Evolutionary conservation across 169 alveolate genomes (phyloP), one percentile per base, ranked within the genome.

Genomic region (Eimeria falciformis): DNA sequence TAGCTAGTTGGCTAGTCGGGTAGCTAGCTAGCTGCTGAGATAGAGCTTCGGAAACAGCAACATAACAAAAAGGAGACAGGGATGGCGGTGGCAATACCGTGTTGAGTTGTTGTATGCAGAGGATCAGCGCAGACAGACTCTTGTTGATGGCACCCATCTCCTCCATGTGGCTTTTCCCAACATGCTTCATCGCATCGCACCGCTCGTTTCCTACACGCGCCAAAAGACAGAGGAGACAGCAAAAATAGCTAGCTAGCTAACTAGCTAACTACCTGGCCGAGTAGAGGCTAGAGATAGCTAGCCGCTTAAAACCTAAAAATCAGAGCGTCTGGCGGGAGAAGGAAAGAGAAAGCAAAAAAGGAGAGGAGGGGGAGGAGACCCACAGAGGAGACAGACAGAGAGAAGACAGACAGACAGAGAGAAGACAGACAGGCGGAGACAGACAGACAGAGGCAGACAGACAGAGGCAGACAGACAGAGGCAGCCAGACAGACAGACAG

Each of bases 61-160:
- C 25, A n/a, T n/a, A n/a, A 56, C 25, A 9, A 56, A 27, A 56
- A 9, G 68, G 11, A 56, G 68, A 56, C 68, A 56, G 25, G 17
- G 3, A 9, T 21, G 18, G 5, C 3, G n/a, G n/a, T n/a, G n/a
- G n/a, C n/a, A n/a, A 56, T 33, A 95, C 96, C 91, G 90, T 65
- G 17, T 96, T 90, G 81, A 95, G 92, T 40, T 95, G 96, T 58
- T 95, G 93, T 25, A 95, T 94, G 87, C 96, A 95, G 21, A 95
- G 83, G 5, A 96, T 91, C 43, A 95, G 77, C 4, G 96, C 94
- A 3, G 96, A 95, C 43, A 95, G 90, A 94, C 96, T 95, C 66
- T 92, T 68, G 82, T 95, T 95, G 33, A 95, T 95, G 11, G 96
- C 94, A 45, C 96, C 95, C 11, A 95, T 94, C 86, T 95, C 96